Evolutionary conservation across 495 filamentous ascomycete species (phyloP), one percentile per base, ranked within the genome.

Genomic region (Polyplosphaeria fusca): DNA sequence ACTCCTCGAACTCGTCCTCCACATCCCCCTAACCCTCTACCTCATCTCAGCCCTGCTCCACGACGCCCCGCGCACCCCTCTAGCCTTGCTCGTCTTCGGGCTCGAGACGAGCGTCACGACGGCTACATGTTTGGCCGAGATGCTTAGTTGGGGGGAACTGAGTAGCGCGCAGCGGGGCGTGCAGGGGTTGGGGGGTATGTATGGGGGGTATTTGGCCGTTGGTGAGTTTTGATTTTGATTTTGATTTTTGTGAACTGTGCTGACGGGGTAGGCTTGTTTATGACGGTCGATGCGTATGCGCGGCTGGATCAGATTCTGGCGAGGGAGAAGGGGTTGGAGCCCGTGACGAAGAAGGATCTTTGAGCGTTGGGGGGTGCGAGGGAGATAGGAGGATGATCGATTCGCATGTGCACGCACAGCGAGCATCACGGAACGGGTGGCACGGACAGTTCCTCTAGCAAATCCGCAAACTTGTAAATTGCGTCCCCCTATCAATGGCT

Each of bases 31-130:
- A 14, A 85, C 82, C 44, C 38, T 88, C 0, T 91, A 85, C 80
- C 82, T 78, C 0, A 68, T 85, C 35, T 61, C 74, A 43, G 82
- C 69, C 2, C 67, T 86, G 5, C 57, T 73, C 27, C 60, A 68
- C 63, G 76, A 74, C 68, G 75, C 81, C 63, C 79, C 77, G 58
- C 77, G 75, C 40, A 52, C 78, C 56, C 86, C 76, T 48, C 79
- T 92, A 1, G 75, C 86, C 13, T 71, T 93, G 0, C 76, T 95
- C 13, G 68, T 86, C 2, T 92, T 84, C 60, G 85, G 81, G 0
- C 64, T 84, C 20, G 79, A 90, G 67, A 83, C 84, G 7, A 83
- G 81, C 32, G 61, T 95, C 52, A 91, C 90, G 0, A 88, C 90
- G 0, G 57, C 80, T 3, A 79, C 83, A 3, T 94, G 88, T 71